Evolutionary conservation across 768 basidiomycete genomes (phyloP), one percentile per base, ranked within the genome.

Genomic region (Sporobolomyces pararoseus): DNA sequence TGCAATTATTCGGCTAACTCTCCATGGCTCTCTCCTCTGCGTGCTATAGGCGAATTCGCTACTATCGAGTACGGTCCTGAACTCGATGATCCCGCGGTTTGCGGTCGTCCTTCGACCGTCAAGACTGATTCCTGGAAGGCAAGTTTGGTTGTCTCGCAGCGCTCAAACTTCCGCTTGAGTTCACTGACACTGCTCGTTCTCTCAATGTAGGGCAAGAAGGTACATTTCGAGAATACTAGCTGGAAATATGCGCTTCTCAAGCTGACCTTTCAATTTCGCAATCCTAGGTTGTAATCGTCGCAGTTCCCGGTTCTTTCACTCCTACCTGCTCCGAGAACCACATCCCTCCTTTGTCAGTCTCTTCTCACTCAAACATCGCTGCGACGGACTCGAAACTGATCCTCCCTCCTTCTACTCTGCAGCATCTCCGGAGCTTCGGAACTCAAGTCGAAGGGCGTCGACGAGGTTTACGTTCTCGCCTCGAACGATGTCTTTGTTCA

Each of bases 241-340:
- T n/a, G n/a, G n/a, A n/a, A n/a, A n/a, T n/a, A n/a, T n/a, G n/a
- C n/a, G n/a, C n/a, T n/a, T n/a, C n/a, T n/a, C n/a, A n/a, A 42
- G 39, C 39, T 42, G 17, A 42, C 9, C 9, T 17, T 7, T 51
- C 50, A 21, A 27, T 17, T 51, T 51, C 50, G 50, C 21, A 29
- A 12, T 7, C 23, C 9, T 89, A 88, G 78, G 88, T 91, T 60
- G 87, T 90, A 44, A 76, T 90, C 61, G 83, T 91, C 78, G 82
- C 88, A 65, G 88, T 90, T 39, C 89, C 89, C 88, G 89, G 21
- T 89, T 90, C 81, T 89, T 61, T 44, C 60, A 59, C 47, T 14
- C 82, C 81, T 0, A 82, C 82, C 39, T 75, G 88, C 83, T 63
- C 87, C 85, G 87, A 84, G 80, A 46, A 73, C 72, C 79, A 79